Evolutionary conservation across 1,284 basidiomycete species (phyloP).

Genomic region (Malassezia cuniculi): DNA sequence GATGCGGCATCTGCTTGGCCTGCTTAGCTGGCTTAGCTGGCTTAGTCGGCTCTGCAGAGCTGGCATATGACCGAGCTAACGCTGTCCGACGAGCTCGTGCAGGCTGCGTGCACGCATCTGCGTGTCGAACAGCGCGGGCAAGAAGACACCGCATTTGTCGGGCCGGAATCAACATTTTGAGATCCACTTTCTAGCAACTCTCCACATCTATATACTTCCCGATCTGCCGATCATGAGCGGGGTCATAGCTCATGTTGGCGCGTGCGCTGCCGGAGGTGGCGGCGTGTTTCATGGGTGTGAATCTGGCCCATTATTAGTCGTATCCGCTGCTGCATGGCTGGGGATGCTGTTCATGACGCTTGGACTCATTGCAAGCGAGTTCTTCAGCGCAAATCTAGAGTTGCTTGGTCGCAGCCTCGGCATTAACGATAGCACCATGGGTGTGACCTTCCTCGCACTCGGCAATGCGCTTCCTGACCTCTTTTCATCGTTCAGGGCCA

Average conservation of each 20-base stretch:
- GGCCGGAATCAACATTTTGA: too few species aligned
- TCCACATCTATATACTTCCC: too few species aligned
- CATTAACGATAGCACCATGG: slow-evolving; percentile 36
- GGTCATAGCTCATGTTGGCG: too few species aligned
- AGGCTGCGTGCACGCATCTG: slow-evolving; percentile 4
- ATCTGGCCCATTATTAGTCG: too few species aligned
- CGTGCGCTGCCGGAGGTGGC: too few species aligned
- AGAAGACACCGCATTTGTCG: too few species aligned
- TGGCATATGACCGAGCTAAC: slow-evolving; percentile 1
- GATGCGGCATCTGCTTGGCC: neutral
- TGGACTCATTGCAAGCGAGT: slow-evolving; percentile 40
- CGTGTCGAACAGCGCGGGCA: too few species aligned
- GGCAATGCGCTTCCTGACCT: slow-evolving; percentile 48
- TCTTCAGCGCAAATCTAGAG: slow-evolving; percentile 42
- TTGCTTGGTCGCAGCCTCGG: slow-evolving; percentile 32
- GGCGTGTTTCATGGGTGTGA: too few species aligned
- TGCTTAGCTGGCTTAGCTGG: neutral
- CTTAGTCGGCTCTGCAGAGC: too few species aligned
- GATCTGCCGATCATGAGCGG: slow-evolving; percentile 17
- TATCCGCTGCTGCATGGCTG: slow-evolving; percentile 30
- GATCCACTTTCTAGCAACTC: too few species aligned
- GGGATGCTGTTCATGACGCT: slow-evolving; percentile 38
- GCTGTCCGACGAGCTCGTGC: slow-evolving; percentile 1
- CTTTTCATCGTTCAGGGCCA: slow-evolving; percentile 86
- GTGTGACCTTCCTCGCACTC: slow-evolving; percentile 41